phyloP scores from a whole-genome alignment of 2,329 filamentous ascomycete genomes.

The Pezicula rhizophila region DNA sequence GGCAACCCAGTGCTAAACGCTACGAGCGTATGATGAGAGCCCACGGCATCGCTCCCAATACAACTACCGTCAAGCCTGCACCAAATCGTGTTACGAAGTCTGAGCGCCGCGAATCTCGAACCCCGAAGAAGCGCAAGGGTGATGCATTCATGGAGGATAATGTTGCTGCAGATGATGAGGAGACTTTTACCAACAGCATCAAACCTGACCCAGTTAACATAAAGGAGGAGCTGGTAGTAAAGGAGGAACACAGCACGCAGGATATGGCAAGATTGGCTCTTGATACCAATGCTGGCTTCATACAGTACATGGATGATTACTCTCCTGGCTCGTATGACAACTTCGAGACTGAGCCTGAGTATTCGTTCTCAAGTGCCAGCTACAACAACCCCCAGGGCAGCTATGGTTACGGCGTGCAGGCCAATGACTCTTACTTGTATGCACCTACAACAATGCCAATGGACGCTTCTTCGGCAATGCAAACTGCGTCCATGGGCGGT shows the following conservation, averaged over 20 bases:
- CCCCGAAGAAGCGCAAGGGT: conserved; percentile 20
- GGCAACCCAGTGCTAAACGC: conserved; percentile 51
- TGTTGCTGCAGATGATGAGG: conserved; percentile 3
- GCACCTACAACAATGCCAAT: background rate
- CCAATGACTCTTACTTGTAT: background rate
- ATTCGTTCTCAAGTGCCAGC: background rate
- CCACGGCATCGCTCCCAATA: conserved; percentile 38
- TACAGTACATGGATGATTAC: background rate
- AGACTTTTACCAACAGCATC: conserved; percentile 1
- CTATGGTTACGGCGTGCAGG: background rate
- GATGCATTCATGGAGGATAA: conserved; percentile 16
- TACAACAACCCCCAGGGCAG: background rate
- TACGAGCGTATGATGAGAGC: conserved; percentile 62
- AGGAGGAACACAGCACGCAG: conserved; percentile 5
- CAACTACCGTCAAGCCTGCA: conserved; percentile 18
- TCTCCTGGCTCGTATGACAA: background rate
- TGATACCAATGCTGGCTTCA: background rate
- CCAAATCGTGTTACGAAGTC: conserved; percentile 11
- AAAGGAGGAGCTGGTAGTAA: conserved; percentile 10
- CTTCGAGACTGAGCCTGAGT: background rate
- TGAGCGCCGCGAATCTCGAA: conserved; percentile 6
- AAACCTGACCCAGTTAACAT: conserved; percentile 10
- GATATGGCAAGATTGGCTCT: background rate
- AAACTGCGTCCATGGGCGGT: background rate
- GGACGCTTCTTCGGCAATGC: background rate